These are phyloP conservation scores for Garcileccinum viscosum DNA, from an alignment of 1,284 basidiomycete genomes.

Conservation along the genomic window DNA sequence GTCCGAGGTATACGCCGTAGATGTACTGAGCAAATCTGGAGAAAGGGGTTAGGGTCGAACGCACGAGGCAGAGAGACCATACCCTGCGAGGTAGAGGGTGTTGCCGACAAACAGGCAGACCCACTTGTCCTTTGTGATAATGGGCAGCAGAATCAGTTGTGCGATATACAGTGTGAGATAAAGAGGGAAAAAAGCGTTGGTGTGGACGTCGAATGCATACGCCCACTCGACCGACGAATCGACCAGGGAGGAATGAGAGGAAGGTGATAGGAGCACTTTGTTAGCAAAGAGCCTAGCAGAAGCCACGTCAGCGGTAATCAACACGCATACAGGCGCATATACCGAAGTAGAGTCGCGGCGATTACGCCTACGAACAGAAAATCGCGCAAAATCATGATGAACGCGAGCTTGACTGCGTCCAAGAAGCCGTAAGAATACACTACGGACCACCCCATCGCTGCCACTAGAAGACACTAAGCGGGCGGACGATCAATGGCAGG, in stretches of 20 bases:
- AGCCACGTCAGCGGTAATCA: not conserved
- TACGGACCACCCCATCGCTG: constrained; percentile 85
- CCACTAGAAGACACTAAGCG: constrained; percentile 51
- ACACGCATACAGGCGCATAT: constrained; percentile 11
- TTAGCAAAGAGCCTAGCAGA: constrained; percentile 74
- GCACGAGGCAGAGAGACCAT: constrained; percentile 35
- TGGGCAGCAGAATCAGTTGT: constrained; percentile 82
- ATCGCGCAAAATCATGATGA: constrained; percentile 87
- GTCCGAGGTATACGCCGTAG: constrained; percentile 89
- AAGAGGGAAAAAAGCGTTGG: constrained; percentile 92
- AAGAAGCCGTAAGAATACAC: constrained; percentile 73
- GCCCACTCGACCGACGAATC: constrained; percentile 87
- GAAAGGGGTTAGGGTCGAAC: constrained; percentile 15
- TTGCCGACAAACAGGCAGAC: constrained; percentile 93
- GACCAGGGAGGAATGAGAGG: constrained; percentile 72
- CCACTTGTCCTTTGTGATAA: constrained; percentile 87
- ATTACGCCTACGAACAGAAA: constrained; percentile 79
- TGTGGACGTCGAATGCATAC: constrained; percentile 94
- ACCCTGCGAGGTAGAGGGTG: constrained; percentile 88
- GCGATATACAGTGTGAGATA: constrained; percentile 88
- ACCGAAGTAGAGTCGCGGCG: constrained; percentile 83
- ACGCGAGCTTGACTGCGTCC: constrained; percentile 66
- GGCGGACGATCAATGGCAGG: not conserved
- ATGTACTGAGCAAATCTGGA: constrained; percentile 83
- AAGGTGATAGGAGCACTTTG: constrained; percentile 70